Evolutionary conservation across 1,284 basidiomycete genomes (phyloP).

Genomic region (Crepidotus sp.): DNA sequence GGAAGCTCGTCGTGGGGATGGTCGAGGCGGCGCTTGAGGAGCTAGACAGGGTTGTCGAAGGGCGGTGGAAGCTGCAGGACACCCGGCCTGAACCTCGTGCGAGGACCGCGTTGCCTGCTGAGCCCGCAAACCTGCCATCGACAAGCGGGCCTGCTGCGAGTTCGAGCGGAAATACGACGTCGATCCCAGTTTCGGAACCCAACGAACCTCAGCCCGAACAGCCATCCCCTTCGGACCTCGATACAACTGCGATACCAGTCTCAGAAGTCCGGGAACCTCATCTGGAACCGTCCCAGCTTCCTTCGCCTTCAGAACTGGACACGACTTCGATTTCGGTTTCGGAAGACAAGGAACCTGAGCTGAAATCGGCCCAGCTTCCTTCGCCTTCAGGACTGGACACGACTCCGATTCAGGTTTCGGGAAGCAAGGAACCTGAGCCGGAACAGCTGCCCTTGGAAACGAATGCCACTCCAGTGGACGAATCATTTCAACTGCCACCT

Average conservation of each 20-base stretch:
- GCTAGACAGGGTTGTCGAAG: constrained; percentile 33
- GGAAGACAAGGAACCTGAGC: background rate
- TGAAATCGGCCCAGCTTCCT: no score
- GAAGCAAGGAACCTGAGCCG: background rate
- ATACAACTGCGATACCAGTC: no score
- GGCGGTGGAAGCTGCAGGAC: constrained; percentile 21
- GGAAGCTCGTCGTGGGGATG: constrained; percentile 42
- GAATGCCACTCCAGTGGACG: background rate
- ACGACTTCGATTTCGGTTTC: no score
- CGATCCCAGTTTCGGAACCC: no score
- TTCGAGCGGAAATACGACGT: background rate
- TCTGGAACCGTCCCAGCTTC: no score
- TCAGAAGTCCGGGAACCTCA: no score
- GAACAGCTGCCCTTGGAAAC: background rate
- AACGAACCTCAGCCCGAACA: no score
- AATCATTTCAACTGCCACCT: background rate
- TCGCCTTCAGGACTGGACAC: background rate
- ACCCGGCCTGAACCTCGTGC: background rate
- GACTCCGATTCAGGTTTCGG: no score
- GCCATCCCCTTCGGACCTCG: no score
- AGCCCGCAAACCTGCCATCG: background rate
- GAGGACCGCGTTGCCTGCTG: background rate
- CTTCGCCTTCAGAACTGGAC: no score
- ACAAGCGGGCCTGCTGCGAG: background rate
- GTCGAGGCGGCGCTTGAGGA: constrained; percentile 46